phyloP scores from a whole-genome alignment of 352 stramenopile species.

The Achlya hypogyna region DNA sequence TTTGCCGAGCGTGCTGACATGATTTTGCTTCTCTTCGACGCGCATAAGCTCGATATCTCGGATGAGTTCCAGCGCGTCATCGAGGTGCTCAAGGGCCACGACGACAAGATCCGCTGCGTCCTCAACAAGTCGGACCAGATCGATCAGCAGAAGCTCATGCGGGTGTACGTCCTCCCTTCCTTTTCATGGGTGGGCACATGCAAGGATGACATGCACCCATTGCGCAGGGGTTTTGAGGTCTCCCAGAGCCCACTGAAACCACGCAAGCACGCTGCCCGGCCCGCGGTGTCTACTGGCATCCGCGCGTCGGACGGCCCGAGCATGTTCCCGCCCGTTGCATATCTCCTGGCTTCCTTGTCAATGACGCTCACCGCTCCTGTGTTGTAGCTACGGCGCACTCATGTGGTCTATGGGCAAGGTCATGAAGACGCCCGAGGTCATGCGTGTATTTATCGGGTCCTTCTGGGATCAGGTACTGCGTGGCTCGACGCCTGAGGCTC shows the following conservation, averaged over 20 bases:
- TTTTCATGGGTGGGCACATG: not conserved
- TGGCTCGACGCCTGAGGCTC: not conserved
- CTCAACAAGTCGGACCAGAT: conserved; percentile 99
- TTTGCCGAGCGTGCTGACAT: conserved; percentile 96
- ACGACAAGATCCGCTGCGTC: conserved; percentile 98
- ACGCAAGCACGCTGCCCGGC: not conserved
- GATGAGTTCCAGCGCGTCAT: conserved; percentile 98
- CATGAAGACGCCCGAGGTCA: conserved; percentile 96
- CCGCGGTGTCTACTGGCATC: not conserved
- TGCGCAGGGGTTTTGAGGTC: conserved; percentile 38
- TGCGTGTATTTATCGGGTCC: conserved; percentile 95
- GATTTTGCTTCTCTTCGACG: conserved; percentile 99
- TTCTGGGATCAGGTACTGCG: conserved; percentile 93
- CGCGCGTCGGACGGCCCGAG: no score
- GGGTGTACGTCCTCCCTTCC: conserved; percentile 49
- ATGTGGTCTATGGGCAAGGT: conserved; percentile 99
- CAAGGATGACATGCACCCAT: conserved; percentile 23
- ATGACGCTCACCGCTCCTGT: not conserved
- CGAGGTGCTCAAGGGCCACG: conserved; percentile 92
- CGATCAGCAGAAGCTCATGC: conserved; percentile 95
- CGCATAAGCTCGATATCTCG: conserved; percentile 99
- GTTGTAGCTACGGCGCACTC: conserved; percentile 90
- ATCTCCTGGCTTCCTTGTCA: not conserved
- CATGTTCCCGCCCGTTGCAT: conserved; percentile 18
- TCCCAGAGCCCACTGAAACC: conserved; percentile 19